Conservation (phyloP, 2,329 filamentous ascomycete genomes). For the Xylariaceae sp. region DNA sequence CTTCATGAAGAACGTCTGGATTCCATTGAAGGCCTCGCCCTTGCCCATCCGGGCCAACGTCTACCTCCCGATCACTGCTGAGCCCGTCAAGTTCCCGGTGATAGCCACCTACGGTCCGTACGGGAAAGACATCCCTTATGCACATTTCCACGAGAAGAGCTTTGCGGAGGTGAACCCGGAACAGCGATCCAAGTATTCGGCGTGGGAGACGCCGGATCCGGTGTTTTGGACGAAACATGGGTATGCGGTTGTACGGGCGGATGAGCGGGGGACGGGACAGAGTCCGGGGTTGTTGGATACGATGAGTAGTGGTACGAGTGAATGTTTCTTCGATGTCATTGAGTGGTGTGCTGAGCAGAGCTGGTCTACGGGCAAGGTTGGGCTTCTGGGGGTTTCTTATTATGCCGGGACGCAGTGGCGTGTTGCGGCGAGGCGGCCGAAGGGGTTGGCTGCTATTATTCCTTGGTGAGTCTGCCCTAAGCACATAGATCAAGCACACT, state of each 20-base stretch:
- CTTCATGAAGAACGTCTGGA: conserved; percentile 32
- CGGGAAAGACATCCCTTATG: conserved; percentile 66
- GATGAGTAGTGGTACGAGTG: conserved; percentile 44
- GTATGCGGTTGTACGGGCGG: conserved; percentile 51
- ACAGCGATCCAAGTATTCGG: conserved; percentile 49
- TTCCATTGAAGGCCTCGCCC: conserved; percentile 30
- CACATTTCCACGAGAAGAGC: conserved; percentile 36
- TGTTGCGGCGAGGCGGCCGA: conserved; percentile 43
- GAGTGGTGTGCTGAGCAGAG: conserved; percentile 45
- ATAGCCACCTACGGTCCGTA: conserved; percentile 69
- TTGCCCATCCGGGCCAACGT: conserved; percentile 37
- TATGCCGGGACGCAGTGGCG: conserved; percentile 47
- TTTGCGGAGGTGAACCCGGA: conserved; percentile 48
- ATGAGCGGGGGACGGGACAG: conserved; percentile 46
- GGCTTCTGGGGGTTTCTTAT: conserved; percentile 44
- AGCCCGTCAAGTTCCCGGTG: conserved; percentile 46
- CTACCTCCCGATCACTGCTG: conserved; percentile 32
- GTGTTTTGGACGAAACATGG: conserved; percentile 50
- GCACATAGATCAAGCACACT: neutral
- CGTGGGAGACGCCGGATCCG: conserved; percentile 56
- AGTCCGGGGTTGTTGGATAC: conserved; percentile 44
- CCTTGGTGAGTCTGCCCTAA: conserved; percentile 34
- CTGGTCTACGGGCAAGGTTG: conserved; percentile 46
- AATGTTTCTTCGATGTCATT: conserved; percentile 45
- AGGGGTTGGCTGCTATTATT: conserved; percentile 43